Base-by-base conservation (phyloP, 441 rosid genomes). In the Pelargonium citronellum region DNA sequence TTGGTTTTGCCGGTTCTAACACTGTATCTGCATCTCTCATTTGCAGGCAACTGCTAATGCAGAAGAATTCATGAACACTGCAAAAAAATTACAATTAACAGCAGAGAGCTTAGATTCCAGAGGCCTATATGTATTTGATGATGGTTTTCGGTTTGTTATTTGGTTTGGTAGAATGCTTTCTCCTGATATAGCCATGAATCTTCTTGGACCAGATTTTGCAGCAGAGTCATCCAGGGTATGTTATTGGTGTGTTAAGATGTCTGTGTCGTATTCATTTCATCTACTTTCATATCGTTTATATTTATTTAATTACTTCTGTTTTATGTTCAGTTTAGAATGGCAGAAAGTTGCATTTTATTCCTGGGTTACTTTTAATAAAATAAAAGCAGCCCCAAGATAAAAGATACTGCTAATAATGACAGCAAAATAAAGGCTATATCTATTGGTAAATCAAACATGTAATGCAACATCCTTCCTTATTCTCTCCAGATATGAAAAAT, bases 91-190 rank as follows among this genome's bases (percentile, higher is more conserved):
- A 71, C 96, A 95, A 30, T 77, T 95, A 67, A 82, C 88, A 24
- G 84, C 87, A 17, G 98, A 89, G 72, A 91, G 96, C 81, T 84
- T 95, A 79, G 98, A 95, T 75, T 88, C 90, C 41, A 82, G 95
- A 77, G 99, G 98, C 77, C 95, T 95, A 65, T 92, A 92, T 83
- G 67, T 95, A 67, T 86, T 83, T 68, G 96, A 95, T 76, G 92
- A 95, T 66, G 98, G 99, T 68, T 85, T 95, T 67, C 86, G 87
- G 71, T 86, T 91, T 71, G 82, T 92, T 69, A 51, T 92, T 75
- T 95, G 99, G 98, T 89, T 95, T 74, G 99, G 99, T 71, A 85
- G 88, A 77, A 92, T 84, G 91, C 89, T 95, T 47, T 86, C 97
- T 24, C 97, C 96, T 65, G 99, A 91, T 75, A 77, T 86, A 66